These are phyloP conservation scores for Corylus avellana DNA, from an alignment of 306 rosid genomes.

Conservation along the genomic window DNA sequence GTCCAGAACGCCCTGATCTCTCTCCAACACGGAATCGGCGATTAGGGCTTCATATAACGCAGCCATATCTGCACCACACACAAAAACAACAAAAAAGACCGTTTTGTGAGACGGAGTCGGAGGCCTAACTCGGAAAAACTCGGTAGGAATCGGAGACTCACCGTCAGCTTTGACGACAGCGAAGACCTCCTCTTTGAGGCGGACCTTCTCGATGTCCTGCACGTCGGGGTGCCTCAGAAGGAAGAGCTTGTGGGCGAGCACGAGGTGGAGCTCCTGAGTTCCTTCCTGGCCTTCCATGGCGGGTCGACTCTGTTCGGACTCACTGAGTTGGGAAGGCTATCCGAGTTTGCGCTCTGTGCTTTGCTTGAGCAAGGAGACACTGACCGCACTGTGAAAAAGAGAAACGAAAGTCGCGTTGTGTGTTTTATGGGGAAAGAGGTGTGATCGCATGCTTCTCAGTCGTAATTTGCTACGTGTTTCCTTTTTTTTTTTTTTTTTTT, in stretches of 20 bases:
- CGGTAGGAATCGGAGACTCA: constrained; percentile 15
- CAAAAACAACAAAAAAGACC: background rate
- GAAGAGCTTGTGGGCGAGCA: constrained; percentile 86
- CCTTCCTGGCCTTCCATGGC: constrained; percentile 86
- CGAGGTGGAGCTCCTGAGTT: constrained; percentile 74
- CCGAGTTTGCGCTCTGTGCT: constrained; percentile 24
- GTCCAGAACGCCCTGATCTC: constrained; percentile 69
- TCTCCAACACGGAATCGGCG: constrained; percentile 59
- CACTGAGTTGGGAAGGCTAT: constrained; percentile 23
- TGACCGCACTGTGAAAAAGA: too few relatives aligned
- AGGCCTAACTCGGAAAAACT: background rate
- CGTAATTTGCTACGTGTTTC: too few relatives aligned
- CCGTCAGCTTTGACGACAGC: constrained; percentile 73
- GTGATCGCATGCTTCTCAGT: too few relatives aligned
- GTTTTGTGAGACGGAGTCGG: background rate
- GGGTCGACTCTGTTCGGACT: constrained; percentile 2
- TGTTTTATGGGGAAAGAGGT: too few relatives aligned
- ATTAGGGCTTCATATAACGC: constrained; percentile 82
- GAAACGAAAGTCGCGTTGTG: too few relatives aligned
- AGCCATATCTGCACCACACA: constrained; percentile 63
- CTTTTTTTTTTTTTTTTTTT: too few relatives aligned
- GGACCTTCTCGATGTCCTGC: constrained; percentile 88
- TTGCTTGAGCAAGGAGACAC: constrained; percentile 38
- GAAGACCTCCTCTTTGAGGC: constrained; percentile 73
- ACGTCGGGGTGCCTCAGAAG: constrained; percentile 77